Evolutionary conservation across 441 rosid species (phyloP), one percentile per base, ranked within the genome.

Genomic region (Bruguiera hainesii): DNA sequence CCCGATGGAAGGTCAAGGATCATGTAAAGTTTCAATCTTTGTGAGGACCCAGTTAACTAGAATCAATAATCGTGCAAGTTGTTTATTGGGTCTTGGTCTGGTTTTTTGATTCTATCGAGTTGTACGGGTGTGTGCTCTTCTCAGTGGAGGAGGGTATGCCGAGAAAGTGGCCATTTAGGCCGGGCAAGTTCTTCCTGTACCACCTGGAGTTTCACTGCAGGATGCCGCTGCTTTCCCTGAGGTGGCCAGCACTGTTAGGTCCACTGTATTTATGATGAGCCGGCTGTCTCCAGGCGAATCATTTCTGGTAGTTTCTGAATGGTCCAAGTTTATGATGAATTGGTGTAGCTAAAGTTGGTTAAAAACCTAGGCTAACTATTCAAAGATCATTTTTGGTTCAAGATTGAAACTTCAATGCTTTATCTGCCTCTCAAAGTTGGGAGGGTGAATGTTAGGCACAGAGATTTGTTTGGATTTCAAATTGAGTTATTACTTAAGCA

Each of bases 211-310:
- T 67, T 87, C 96, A 3, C 80, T 91, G 11, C 79, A 81, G 59
- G 97, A 94, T 73, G 97, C 96, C 50, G 75, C 88, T n/a, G 79
- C 85, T 78, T 82, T 91, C 67, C 94, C 97, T 16, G 97, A 94
- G 79, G 99, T 89, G 71, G 89, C 93, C 1, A 91, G 97, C 70
- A 88, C 96, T 71, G 98, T 94, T 81, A 89, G 98, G 97, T 94
- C 99, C 0, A 91, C 96, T 69, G 83, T 86, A 73, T 89, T 91
- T 72, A 91, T 94, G 98, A 84, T 56, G 76, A 87, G 97, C 60
- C 79, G 76, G 63, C 84, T 89, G 64, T 80, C 89, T 21, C 63
- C 87, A 18, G 96, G 96, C 23, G 96, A 94, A 80, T 75, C 88
- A 10, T 80, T 91, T 72, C 72, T 91, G 92, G 96, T 91, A 88